A percentile compares a stretch with the other conserved stretches of the same genome.
These are phyloP conservation scores for Saitozyma podzolica DNA, from an alignment of 768 basidiomycete genomes.

Conservation along the genomic window DNA sequence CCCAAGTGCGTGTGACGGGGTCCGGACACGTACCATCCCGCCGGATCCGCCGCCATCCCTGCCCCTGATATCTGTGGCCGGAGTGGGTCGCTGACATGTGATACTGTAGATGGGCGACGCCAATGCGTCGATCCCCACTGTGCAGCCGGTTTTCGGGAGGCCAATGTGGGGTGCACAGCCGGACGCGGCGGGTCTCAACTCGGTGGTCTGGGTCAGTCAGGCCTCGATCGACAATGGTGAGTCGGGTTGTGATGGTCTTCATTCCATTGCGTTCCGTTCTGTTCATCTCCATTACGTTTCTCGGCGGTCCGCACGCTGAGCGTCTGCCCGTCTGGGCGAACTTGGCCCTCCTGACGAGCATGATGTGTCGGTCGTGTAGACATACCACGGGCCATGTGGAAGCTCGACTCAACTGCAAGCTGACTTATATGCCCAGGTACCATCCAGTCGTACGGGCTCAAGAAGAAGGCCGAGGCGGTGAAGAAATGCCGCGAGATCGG, in stretches of 20 bases:
- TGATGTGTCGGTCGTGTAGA: too few species aligned
- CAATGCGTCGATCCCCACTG: slow-evolving; percentile 92
- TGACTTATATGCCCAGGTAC: slow-evolving; percentile 55
- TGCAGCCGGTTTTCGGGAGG: slow-evolving; percentile 79
- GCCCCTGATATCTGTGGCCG: neutral
- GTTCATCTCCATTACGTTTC: neutral
- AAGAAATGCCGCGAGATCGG: slow-evolving; percentile 68
- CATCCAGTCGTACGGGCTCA: slow-evolving; percentile 67
- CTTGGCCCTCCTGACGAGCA: too few species aligned
- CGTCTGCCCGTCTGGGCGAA: too few species aligned
- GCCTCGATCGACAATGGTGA: slow-evolving; percentile 61
- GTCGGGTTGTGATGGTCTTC: slow-evolving; percentile 14
- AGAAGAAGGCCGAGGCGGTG: slow-evolving; percentile 74
- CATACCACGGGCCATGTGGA: too few species aligned
- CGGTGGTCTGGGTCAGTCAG: slow-evolving; percentile 80
- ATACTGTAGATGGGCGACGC: slow-evolving; percentile 83
- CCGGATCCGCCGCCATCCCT: neutral
- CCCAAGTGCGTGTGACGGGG: slow-evolving; percentile 63
- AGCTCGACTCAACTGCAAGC: too few species aligned
- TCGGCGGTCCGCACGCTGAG: neutral
- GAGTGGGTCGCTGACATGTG: neutral
- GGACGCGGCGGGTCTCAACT: slow-evolving; percentile 76
- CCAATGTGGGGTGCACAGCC: slow-evolving; percentile 93
- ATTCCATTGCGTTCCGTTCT: too few species aligned
- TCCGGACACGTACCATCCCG: neutral